These are phyloP conservation scores for Paramyrothecium sp. DNA, from an alignment of 2,329 filamentous ascomycete genomes.

Conservation along the genomic window DNA sequence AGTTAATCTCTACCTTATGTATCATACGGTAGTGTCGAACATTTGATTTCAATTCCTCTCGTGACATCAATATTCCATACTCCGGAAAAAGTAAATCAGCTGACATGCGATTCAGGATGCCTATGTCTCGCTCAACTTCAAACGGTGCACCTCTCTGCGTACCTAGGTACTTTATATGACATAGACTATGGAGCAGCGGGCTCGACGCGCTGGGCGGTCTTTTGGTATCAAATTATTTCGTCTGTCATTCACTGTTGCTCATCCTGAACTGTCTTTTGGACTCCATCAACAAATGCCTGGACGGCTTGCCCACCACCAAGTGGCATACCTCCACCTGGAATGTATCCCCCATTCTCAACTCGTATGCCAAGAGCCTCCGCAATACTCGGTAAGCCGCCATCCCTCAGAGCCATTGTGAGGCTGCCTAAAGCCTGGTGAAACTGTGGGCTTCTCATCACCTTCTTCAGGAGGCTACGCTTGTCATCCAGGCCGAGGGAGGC, in stretches of 20 bases:
- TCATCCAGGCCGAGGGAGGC: slow-evolving; percentile 69
- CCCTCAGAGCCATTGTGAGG: slow-evolving; percentile 82
- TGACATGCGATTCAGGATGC: no score
- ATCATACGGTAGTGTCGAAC: no score
- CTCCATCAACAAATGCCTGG: slow-evolving; percentile 85
- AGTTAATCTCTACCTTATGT: no score
- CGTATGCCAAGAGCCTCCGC: slow-evolving; percentile 80
- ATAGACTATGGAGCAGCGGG: no score
- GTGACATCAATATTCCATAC: no score
- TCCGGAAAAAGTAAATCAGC: no score
- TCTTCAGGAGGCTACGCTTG: slow-evolving; percentile 78
- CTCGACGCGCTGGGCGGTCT: no score
- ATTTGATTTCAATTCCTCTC: no score
- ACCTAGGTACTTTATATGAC: no score
- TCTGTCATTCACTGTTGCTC: slow-evolving; percentile 24
- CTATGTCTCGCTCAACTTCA: no score
- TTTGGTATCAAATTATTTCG: neutral
- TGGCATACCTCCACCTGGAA: slow-evolving; percentile 76
- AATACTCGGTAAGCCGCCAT: slow-evolving; percentile 87
- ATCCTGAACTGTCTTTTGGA: slow-evolving; percentile 75
- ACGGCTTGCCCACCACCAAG: slow-evolving; percentile 86
- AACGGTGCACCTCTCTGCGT: no score
- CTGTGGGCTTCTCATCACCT: slow-evolving; percentile 85
- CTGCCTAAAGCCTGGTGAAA: slow-evolving; percentile 84
- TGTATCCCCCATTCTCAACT: slow-evolving; percentile 80